These are phyloP conservation scores for Cadophora sp. DNA, from an alignment of 2,329 filamentous ascomycete genomes.

Conservation along the genomic window DNA sequence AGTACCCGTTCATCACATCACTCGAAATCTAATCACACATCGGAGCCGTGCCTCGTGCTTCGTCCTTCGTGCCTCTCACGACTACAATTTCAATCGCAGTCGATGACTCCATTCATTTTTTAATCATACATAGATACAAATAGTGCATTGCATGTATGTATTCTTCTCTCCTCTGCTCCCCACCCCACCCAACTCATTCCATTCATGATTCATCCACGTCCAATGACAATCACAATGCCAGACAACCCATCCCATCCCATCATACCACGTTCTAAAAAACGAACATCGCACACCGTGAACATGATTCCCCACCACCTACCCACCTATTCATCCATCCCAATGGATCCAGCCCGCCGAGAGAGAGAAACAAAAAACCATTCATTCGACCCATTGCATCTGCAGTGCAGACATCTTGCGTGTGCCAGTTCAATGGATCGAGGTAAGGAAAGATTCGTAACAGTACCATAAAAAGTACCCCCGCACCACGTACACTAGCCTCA, in stretches of 20 bases:
- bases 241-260: neutral
- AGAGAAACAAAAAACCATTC: neutral
- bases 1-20: neutral
- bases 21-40: neutral
- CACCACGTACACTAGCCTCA: slow-evolving; percentile 9
- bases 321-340: neutral
- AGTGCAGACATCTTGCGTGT: neutral
- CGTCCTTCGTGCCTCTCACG: no score
- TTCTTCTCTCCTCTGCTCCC: neutral
- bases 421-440: neutral
- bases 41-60: neutral
- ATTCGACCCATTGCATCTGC: neutral
- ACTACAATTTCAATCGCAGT: neutral
- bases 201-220: neutral
- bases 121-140: slow-evolving; percentile 13
- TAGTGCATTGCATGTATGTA: slow-evolving; percentile 9
- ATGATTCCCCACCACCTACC: neutral
- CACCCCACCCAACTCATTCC: neutral
- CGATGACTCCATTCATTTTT: neutral
- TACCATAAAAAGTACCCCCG: slow-evolving; percentile 3
- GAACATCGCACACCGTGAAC: slow-evolving; percentile 1
- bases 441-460: slow-evolving; percentile 6
- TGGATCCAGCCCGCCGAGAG: slow-evolving; percentile 3
- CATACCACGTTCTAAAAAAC: slow-evolving; percentile 16
- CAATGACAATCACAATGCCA: slow-evolving; percentile 4